phyloP scores from a whole-genome alignment of 2,329 filamentous ascomycete species.

The Catunica adiposa region DNA sequence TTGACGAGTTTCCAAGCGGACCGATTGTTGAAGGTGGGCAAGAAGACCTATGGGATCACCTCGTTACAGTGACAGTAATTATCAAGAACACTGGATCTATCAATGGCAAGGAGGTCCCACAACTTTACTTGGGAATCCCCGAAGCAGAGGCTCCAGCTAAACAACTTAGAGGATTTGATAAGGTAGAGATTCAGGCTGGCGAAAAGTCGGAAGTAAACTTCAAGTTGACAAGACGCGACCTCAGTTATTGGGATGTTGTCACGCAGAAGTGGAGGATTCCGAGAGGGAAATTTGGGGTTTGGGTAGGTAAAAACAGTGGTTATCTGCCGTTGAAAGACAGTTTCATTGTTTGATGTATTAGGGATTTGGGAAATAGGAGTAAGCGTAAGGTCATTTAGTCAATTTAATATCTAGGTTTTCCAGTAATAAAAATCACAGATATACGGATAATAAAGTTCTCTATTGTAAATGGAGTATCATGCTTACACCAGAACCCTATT shows the following conservation, averaged over 20 bases:
- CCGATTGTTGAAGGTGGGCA: constrained; percentile 28
- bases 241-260: constrained; percentile 48
- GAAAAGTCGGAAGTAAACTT: constrained; percentile 31
- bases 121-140: constrained; percentile 33
- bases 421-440: no score
- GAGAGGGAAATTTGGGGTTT: constrained; percentile 28
- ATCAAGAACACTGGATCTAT: constrained; percentile 28
- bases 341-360: constrained; percentile 20
- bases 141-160: constrained; percentile 28
- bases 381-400: no score
- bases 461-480: no score
- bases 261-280: constrained; percentile 44
- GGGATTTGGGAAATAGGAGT: no score
- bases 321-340: constrained; percentile 26
- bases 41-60: constrained; percentile 30
- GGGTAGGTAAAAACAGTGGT: constrained; percentile 32
- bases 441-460: no score
- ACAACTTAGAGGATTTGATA: constrained; percentile 52
- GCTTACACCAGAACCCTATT: neutral
- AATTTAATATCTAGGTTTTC: no score
- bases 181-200: constrained; percentile 33
- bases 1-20: constrained; percentile 24
- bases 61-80: constrained; percentile 25
- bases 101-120: constrained; percentile 30
- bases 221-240: constrained; percentile 41